Conservation (phyloP, 2,329 filamentous ascomycete species). For the Conoideocrella luteorostrata region DNA sequence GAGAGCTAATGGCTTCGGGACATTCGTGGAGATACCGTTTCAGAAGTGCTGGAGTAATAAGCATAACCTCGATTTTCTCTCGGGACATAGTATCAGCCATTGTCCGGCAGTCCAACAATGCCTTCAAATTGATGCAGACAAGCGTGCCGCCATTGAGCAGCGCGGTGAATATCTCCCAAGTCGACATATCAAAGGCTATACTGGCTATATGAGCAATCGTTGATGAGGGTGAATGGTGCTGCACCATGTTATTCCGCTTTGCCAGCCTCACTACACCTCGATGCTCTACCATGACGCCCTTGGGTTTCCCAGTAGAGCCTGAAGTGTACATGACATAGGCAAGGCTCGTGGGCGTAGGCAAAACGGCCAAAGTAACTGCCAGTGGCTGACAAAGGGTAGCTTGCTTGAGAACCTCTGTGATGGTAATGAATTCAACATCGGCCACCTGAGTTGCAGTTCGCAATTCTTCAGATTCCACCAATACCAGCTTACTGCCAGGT, state of each 20-base stretch:
- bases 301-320: not conserved
- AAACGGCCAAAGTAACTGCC: not conserved
- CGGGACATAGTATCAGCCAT: not conserved
- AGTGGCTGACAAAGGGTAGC: conserved; percentile 1
- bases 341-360: not conserved
- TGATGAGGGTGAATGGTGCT: not conserved
- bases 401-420: not conserved
- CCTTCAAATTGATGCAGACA: conserved; percentile 10
- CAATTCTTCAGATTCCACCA: conserved; percentile 3
- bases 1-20: not conserved
- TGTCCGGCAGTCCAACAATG: conserved; percentile 5
- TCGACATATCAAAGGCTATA: conserved; percentile 13
- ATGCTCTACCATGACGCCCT: conserved; percentile 5
- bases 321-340: conserved; percentile 6
- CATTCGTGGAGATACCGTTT: not conserved
- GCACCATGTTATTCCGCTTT: not conserved
- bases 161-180: conserved; percentile 11
- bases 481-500: conserved; percentile 10
- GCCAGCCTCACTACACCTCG: conserved; percentile 1
- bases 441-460: not conserved
- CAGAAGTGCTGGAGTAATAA: conserved; percentile 1
- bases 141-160: conserved; percentile 12
- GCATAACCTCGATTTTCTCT: not conserved
- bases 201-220: conserved; percentile 8
- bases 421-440: not conserved